phyloP scores from a whole-genome alignment of 306 rosid species.

The Comarum palustre region DNA sequence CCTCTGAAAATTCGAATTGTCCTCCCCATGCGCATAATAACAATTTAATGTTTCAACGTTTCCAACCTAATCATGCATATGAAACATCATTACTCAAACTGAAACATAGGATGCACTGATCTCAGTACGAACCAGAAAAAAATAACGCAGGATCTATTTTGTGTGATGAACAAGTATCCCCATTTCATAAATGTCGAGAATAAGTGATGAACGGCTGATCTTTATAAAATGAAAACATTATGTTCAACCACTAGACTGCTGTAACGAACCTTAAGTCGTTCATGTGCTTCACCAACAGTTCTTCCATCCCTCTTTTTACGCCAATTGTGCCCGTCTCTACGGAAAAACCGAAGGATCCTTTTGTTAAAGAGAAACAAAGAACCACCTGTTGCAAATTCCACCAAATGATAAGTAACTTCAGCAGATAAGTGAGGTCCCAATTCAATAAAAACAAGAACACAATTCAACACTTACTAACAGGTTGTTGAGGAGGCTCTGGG shows the following conservation, averaged over 20 bases:
- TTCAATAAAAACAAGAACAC: not conserved
- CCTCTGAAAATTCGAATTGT: constrained; percentile 77
- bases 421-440: constrained; percentile 2
- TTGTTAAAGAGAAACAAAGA: constrained; percentile 75
- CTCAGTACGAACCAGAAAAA: constrained; percentile 7
- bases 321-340: constrained; percentile 91
- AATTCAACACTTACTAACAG: constrained; percentile 44
- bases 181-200: not conserved
- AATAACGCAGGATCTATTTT: constrained; percentile 2
- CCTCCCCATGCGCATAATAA: constrained; percentile 97
- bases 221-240: constrained; percentile 9
- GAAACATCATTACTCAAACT: constrained; percentile 29
- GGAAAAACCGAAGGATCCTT: constrained; percentile 89
- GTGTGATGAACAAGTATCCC: too few species aligned
- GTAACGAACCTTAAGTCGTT: constrained; percentile 77
- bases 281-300: constrained; percentile 93
- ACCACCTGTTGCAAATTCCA: constrained; percentile 60
- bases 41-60: constrained; percentile 82
- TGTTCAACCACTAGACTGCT: constrained; percentile 16
- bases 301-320: constrained; percentile 89
- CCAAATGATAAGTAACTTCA: constrained; percentile 12
- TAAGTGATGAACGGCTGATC: constrained; percentile 3
- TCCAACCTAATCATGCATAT: constrained; percentile 66
- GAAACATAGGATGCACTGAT: constrained; percentile 17
- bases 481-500: constrained; percentile 50